These are phyloP conservation scores for Cladosporium sp. DNA, from an alignment of 2,329 filamentous ascomycete species.

Conservation along the genomic window DNA sequence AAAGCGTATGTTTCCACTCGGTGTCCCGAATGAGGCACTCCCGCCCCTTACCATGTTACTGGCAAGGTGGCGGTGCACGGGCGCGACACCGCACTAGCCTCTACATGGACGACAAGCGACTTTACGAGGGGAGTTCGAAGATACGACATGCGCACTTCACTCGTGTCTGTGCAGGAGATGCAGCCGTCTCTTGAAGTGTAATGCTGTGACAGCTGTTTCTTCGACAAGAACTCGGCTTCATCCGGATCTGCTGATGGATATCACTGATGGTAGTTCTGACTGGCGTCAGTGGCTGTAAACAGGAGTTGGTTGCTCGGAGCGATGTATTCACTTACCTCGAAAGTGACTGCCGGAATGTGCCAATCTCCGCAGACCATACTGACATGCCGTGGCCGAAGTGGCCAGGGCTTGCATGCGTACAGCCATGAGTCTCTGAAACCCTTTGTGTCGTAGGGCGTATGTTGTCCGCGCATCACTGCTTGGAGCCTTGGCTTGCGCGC, in stretches of 20 bases:
- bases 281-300: neutral
- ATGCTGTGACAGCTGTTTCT: neutral
- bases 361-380: neutral
- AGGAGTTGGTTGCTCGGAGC: neutral
- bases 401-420: neutral
- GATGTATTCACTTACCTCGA: neutral
- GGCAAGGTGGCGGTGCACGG: too few species aligned
- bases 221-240: neutral
- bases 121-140: neutral
- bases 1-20: neutral
- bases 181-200: neutral
- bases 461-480: neutral
- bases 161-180: neutral
- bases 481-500: neutral
- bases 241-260: neutral
- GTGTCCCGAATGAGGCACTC: neutral
- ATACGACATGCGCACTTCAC: neutral
- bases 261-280: neutral
- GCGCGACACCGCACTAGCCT: too few species aligned
- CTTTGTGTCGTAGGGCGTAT: neutral
- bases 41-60: too few species aligned
- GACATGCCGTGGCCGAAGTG: neutral
- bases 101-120: neutral
- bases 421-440: neutral
- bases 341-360: neutral